Evolutionary conservation across 1,139 yeast species (phyloP).

Genomic region (Pichia sp.): DNA sequence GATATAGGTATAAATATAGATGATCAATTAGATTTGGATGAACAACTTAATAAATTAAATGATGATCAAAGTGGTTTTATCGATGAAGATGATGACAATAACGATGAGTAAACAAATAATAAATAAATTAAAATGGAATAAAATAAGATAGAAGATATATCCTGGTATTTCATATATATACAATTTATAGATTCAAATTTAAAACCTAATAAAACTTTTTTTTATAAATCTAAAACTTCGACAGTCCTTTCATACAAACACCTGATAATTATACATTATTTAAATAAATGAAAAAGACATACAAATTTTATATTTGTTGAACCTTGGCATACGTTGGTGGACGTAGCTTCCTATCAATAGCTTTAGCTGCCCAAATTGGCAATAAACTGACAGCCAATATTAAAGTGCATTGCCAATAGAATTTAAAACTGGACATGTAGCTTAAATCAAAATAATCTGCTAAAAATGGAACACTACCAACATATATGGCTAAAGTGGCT

Average conservation of each 20-base stretch:
- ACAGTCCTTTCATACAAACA: too few species aligned
- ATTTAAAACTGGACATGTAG: constrained; percentile 52
- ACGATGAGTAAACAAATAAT: not conserved
- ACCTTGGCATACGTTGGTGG: constrained; percentile 99
- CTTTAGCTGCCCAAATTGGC: constrained; percentile 85
- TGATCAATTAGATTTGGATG: constrained; percentile 5
- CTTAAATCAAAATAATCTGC: constrained; percentile 74
- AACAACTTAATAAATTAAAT: constrained; percentile 4
- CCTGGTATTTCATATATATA: too few species aligned
- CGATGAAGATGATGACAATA: not conserved
- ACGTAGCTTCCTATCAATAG: constrained; percentile 64
- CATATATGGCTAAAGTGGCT: constrained; percentile 58
- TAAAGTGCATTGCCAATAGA: constrained; percentile 62
- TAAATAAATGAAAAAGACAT: too few species aligned
- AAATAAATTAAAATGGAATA: too few species aligned
- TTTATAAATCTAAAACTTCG: too few species aligned
- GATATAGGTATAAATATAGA: not conserved
- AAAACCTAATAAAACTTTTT: too few species aligned
- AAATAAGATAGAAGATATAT: too few species aligned
- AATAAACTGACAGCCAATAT: constrained; percentile 66
- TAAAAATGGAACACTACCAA: constrained; percentile 74
- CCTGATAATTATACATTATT: too few species aligned
- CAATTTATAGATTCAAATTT: too few species aligned
- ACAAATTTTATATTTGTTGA: constrained; percentile 46
- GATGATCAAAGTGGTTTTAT: constrained; percentile 10